These are phyloP conservation scores for Epichloe amarillans DNA, from an alignment of 2,329 filamentous ascomycete species.

Conservation along the genomic window DNA sequence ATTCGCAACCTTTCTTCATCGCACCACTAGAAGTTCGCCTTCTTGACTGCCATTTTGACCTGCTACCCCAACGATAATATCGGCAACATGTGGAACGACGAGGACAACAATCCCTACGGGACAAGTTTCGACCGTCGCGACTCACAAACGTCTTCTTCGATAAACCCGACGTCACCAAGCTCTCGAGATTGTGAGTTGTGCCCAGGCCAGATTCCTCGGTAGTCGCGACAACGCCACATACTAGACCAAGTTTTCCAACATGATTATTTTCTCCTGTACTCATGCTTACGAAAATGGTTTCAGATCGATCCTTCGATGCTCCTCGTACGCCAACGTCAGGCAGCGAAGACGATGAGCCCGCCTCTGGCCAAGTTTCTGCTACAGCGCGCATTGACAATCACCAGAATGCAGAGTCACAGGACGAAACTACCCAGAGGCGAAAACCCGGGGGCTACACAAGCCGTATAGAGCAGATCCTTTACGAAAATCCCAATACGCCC, in stretches of 20 bases:
- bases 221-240: not conserved
- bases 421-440: constrained; percentile 37
- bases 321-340: constrained; percentile 61
- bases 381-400: constrained; percentile 25
- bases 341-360: constrained; percentile 50
- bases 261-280: not conserved
- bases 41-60: not conserved
- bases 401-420: constrained; percentile 30
- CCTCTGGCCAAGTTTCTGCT: constrained; percentile 15
- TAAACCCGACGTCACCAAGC: constrained; percentile 50
- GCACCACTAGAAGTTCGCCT: not conserved
- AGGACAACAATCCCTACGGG: constrained; percentile 93
- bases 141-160: constrained; percentile 56
- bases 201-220: not conserved
- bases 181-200: constrained; percentile 41
- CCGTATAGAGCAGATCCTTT: constrained; percentile 92
- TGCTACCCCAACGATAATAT: not conserved
- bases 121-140: constrained; percentile 79
- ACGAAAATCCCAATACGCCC: constrained; percentile 80
- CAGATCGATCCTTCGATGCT: constrained; percentile 38
- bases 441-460: constrained; percentile 92
- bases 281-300: not conserved
- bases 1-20: not conserved
- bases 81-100: constrained; percentile 85
- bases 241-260: not conserved